These are phyloP conservation scores for Omphalea diandra DNA, from an alignment of 441 rosid species.

Conservation along the genomic window DNA sequence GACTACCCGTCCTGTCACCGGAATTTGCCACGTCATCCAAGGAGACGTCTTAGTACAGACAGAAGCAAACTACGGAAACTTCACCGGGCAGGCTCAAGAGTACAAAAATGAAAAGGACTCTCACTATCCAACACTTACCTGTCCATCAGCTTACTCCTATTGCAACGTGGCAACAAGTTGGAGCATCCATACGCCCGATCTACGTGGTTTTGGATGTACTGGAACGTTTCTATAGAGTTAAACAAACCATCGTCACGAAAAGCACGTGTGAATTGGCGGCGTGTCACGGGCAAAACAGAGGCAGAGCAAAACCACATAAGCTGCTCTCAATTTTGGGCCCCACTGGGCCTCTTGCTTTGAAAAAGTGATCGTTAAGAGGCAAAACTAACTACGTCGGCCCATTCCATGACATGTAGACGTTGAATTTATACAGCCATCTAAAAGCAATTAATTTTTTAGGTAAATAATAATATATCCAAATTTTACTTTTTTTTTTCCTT, in stretches of 20 bases:
- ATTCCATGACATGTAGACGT: not conserved
- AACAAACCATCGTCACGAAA: not conserved
- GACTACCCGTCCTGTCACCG: constrained; percentile 6
- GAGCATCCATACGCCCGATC: not conserved
- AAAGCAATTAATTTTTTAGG: not conserved
- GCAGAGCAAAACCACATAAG: not conserved
- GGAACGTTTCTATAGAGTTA: not conserved
- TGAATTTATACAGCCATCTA: not conserved
- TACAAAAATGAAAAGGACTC: not conserved
- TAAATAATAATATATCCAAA: not conserved
- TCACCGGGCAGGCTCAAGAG: not conserved
- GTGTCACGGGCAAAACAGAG: constrained; percentile 2
- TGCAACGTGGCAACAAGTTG: not conserved
- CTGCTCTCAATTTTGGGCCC: not conserved
- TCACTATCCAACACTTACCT: not conserved
- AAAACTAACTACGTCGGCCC: not conserved
- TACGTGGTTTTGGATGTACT: not conserved
- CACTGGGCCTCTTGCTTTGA: not conserved
- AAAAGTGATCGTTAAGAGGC: too few relatives aligned
- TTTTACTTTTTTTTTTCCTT: not conserved
- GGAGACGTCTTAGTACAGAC: not conserved
- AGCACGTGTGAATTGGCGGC: not conserved
- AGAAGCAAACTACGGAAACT: not conserved
- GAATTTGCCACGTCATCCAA: not conserved
- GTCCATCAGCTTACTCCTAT: not conserved